Conservation (phyloP, 2,329 filamentous ascomycete species). For the Phialophora verrucosa region DNA sequence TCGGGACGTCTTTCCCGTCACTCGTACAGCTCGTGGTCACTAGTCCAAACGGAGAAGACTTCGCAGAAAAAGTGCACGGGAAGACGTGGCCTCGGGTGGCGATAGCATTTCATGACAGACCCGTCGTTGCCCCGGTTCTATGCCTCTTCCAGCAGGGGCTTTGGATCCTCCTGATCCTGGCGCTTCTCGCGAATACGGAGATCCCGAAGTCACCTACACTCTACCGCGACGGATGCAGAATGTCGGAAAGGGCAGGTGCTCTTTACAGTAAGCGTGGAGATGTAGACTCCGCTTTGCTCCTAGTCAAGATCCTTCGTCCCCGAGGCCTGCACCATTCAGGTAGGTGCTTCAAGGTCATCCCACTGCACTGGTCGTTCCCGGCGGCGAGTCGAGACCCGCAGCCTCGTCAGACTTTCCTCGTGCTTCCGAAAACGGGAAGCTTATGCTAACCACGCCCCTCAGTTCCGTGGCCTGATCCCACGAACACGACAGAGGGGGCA, state of each 20-base stretch:
- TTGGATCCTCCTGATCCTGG: background rate
- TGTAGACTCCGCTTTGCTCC: background rate
- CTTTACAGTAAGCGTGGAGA: background rate
- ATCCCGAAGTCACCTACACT: background rate
- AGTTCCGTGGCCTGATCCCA: conserved; percentile 9
- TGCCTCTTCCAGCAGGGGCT: too few species aligned
- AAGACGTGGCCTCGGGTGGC: background rate
- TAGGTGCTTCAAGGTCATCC: background rate
- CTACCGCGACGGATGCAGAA: background rate
- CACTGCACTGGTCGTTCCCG: conserved; percentile 1
- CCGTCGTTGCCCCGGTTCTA: background rate
- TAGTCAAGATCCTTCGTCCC: background rate
- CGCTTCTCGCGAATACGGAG: background rate
- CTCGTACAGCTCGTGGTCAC: background rate
- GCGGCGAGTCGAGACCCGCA: conserved; percentile 13
- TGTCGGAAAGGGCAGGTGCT: conserved; percentile 17
- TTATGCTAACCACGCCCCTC: conserved; percentile 16
- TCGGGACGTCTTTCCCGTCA: background rate
- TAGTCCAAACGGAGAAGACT: background rate
- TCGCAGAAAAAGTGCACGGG: background rate
- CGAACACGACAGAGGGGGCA: background rate
- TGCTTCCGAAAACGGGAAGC: conserved; percentile 5
- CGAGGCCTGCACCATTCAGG: background rate
- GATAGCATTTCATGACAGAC: background rate
- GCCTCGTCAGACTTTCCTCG: conserved; percentile 17